Evolutionary conservation across 1,139 yeast genomes (phyloP).

Genomic region (Torulaspora pretoriensis): DNA sequence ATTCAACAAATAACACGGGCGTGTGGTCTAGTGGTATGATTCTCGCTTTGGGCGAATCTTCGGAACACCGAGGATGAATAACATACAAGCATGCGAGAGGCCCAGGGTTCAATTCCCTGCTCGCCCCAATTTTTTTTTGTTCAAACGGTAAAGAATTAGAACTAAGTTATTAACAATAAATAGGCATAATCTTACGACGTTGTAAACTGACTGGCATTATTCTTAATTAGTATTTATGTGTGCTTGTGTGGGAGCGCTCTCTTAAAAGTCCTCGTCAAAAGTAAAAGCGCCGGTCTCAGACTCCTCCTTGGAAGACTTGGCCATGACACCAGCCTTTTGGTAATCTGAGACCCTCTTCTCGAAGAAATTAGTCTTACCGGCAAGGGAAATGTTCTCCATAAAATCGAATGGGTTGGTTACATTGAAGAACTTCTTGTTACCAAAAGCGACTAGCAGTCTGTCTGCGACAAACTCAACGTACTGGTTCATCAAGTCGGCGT

Average conservation of each 20-base stretch:
- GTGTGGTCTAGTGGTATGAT: constrained; percentile 46
- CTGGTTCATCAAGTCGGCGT: constrained; percentile 87
- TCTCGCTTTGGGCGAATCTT: constrained; percentile 42
- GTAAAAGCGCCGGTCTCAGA: constrained; percentile 44
- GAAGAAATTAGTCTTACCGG: constrained; percentile 98
- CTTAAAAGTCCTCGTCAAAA: constrained; percentile 50
- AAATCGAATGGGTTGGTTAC: constrained; percentile 94
- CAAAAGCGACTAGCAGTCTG: constrained; percentile 82
- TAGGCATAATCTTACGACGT: background rate
- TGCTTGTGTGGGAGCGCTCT: background rate
- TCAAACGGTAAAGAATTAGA: background rate
- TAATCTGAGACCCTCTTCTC: constrained; percentile 98
- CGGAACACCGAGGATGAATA: constrained; percentile 12
- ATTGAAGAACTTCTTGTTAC: constrained; percentile 84
- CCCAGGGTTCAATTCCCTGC: constrained; percentile 19
- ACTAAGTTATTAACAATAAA: background rate
- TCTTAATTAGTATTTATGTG: constrained; percentile 1
- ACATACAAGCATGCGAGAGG: constrained; percentile 17
- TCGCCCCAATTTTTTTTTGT: constrained; percentile 13
- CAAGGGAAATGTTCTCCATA: constrained; percentile 96
- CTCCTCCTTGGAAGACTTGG: constrained; percentile 42
- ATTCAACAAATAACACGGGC: constrained; percentile 17
- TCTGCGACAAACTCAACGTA: constrained; percentile 98
- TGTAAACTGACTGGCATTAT: background rate
- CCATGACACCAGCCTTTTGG: constrained; percentile 99